These are phyloP conservation scores for Fraxinus xanthoxyloides DNA, from an alignment of 305 asterid genomes.

Conservation along the genomic window DNA sequence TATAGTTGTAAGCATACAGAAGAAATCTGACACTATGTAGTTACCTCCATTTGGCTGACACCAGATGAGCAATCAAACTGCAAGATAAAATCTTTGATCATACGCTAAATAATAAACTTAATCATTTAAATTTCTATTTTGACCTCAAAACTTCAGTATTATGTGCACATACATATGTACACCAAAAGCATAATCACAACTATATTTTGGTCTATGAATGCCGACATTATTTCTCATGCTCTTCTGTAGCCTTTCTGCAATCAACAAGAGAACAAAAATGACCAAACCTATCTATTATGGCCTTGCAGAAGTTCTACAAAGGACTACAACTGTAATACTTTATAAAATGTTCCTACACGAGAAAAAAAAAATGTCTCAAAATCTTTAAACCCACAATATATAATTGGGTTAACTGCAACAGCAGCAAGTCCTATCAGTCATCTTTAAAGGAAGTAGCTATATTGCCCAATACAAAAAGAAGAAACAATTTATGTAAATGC, in stretches of 20 bases:
- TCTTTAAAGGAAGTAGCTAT: conserved; percentile 1
- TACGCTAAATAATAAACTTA: not conserved
- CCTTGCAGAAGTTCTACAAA: not conserved
- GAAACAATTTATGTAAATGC: not conserved
- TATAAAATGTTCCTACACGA: not conserved
- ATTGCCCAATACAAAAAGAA: not conserved
- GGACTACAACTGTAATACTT: not conserved
- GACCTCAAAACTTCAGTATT: not conserved
- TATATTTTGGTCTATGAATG: not conserved
- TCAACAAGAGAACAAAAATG: not conserved
- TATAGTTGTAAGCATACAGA: not conserved
- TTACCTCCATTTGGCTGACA: conserved; percentile 97
- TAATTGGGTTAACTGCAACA: not conserved
- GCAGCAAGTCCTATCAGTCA: not conserved
- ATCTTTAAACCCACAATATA: not conserved
- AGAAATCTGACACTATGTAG: not conserved
- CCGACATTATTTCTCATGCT: not conserved
- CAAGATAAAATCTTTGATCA: conserved; percentile 26
- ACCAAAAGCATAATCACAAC: not conserved
- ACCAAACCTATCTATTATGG: not conserved
- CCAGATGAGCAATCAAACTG: conserved; percentile 95
- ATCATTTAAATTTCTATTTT: not conserved
- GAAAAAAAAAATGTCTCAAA: not conserved
- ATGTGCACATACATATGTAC: not conserved
- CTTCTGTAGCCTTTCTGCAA: not conserved